Evolutionary conservation across 108 stramenopile species (phyloP).

Genomic region (Cylindrotheca fusiformis): DNA sequence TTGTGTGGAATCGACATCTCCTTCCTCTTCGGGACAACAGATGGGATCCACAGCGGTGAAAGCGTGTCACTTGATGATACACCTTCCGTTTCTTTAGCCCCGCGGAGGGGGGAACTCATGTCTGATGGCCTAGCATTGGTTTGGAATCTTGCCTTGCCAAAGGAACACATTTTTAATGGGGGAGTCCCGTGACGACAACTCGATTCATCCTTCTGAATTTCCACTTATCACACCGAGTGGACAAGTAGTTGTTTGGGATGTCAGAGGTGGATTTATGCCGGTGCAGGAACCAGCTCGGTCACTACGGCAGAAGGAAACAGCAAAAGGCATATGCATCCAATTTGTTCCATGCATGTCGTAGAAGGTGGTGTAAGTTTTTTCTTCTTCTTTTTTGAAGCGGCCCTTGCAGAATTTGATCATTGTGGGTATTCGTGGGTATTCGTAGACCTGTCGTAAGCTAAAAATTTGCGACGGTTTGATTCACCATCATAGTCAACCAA

Average conservation of each 20-base stretch:
- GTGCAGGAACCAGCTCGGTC: constrained; percentile 61
- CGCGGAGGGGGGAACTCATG: constrained; percentile 46
- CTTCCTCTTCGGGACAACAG: constrained; percentile 25
- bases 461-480: no score
- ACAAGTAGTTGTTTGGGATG: constrained; percentile 86
- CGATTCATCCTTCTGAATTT: constrained; percentile 80
- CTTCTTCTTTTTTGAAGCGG: not conserved
- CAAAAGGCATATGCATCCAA: constrained; percentile 72
- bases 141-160: constrained; percentile 82
- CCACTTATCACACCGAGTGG: constrained; percentile 74
- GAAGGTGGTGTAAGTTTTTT: constrained; percentile 64
- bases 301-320: constrained; percentile 28
- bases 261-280: constrained; percentile 76
- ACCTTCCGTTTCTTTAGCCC: constrained; percentile 60
- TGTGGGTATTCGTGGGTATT: no score
- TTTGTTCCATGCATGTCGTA: constrained; percentile 56
- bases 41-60: constrained; percentile 38
- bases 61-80: constrained; percentile 62
- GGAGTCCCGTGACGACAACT: constrained; percentile 73
- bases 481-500: no score
- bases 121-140: constrained; percentile 76
- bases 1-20: no score
- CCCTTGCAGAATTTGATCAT: not conserved
- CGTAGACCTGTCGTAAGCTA: no score
- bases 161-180: constrained; percentile 81